Evolutionary conservation across 1,139 yeast species (phyloP), one percentile per base, ranked within the genome.

Genomic region (Suzukiozyma palmioleophila): DNA sequence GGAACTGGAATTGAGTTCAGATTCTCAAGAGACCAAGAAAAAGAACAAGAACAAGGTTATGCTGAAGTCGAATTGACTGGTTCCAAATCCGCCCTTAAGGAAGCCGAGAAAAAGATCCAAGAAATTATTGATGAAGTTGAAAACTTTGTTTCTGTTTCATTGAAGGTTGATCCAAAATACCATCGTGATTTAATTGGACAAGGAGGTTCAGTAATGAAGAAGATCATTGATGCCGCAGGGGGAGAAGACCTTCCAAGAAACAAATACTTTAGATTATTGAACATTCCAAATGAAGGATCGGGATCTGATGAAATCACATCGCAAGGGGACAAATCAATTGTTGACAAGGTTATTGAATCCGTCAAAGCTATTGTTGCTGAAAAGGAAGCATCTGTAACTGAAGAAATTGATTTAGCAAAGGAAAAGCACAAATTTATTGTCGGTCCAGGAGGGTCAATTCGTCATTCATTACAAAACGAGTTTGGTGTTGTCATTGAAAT

Each of bases 171-270:
- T 51, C 84, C 87, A 41, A 80, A 84, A 59, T 84, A 80, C 67
- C 94, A 85, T 62, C 84, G 83, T 55, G 77, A 75, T 46, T 72
- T 92, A 52, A 80, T 90, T 52, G 98, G 98, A 33, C 77, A 82
- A 42, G 81, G 82, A 45, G 97, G 97, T 41, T 70, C 83, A 28
- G 77, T 74, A 29, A 79, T 86, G 70, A 79, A 84, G 51, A 86
- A 81, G 39, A 84, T 92, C 42, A 79, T 90, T 45, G 57, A 77
- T 41, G 77, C 77, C 43, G 96, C 97, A 35, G 96, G 96, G 48
- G 95, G 90, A 38, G 83, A 73, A 38, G 66, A 64, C 41, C 52
- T 68, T 33, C 64, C 74, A 35, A 61, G 73, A 53, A 53, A 60
- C 40, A 72, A 70, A 45, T 75, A 75, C 53, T 62, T 71, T 52